phyloP scores from a whole-genome alignment of 2,329 filamentous ascomycete species.

The Remersonia thermophila region DNA sequence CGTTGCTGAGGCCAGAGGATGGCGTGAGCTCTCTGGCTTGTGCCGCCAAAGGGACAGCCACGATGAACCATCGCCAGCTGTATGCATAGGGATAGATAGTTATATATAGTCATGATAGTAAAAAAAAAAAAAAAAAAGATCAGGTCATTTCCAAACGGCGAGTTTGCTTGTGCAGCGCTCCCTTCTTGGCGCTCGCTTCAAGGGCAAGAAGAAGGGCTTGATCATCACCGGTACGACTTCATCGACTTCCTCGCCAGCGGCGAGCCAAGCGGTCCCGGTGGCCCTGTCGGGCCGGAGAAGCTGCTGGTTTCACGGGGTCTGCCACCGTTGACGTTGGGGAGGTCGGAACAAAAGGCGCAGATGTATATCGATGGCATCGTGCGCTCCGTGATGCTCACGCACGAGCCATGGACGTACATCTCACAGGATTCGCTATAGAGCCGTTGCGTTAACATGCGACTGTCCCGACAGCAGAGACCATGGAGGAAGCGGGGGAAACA shows the following conservation, averaged over 20 bases:
- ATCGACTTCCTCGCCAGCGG: slow-evolving; percentile 34
- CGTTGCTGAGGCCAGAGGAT: no score
- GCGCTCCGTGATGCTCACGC: slow-evolving; percentile 45
- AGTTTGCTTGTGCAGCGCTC: no score
- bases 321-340: slow-evolving; percentile 39
- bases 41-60: no score
- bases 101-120: no score
- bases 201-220: background rate
- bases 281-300: slow-evolving; percentile 16
- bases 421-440: slow-evolving; percentile 44
- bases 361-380: slow-evolving; percentile 50
- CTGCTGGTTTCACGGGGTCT: slow-evolving; percentile 34
- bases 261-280: slow-evolving; percentile 23
- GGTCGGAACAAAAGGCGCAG: slow-evolving; percentile 51
- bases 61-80: no score
- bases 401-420: slow-evolving; percentile 52
- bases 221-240: slow-evolving; percentile 30
- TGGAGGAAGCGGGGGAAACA: background rate
- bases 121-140: no score
- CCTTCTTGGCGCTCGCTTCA: no score
- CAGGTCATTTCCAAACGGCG: no score
- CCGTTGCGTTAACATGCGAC: no score
- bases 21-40: no score
- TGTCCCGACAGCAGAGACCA: no score
- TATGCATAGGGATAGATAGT: no score